Conservation (phyloP, 169 alveolate genomes). For the Eimeria praecox region DNA sequence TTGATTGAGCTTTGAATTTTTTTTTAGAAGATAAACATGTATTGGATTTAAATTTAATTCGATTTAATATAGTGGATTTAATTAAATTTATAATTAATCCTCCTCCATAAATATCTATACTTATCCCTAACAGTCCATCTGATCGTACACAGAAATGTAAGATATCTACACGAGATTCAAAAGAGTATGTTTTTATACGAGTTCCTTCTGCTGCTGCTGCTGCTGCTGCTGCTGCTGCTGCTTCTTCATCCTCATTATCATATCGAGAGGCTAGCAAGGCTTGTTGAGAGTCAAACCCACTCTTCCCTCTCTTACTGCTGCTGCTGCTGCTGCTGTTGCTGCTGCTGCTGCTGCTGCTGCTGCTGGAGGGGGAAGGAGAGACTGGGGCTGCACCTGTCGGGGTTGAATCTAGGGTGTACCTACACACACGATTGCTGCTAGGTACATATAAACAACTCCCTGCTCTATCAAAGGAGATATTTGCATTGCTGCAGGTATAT, state of each 20-base stretch:
- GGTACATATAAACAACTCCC: conserved; percentile 62
- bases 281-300: background rate
- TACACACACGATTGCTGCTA: conserved; percentile 72
- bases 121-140: conserved; percentile 55
- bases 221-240: background rate
- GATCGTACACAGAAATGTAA: conserved; percentile 52
- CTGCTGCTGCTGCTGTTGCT: no score
- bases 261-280: no score
- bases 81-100: conserved; percentile 61
- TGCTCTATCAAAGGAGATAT: conserved; percentile 70
- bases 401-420: conserved; percentile 47
- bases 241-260: no score
- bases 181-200: conserved; percentile 21
- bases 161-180: conserved; percentile 63
- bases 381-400: conserved; percentile 54
- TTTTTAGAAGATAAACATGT: conserved; percentile 46
- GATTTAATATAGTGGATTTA: conserved; percentile 58
- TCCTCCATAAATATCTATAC: conserved; percentile 72
- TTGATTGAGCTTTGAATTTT: conserved; percentile 24
- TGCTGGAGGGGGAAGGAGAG: background rate
- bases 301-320: background rate
- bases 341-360: no score
- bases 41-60: conserved; percentile 54
- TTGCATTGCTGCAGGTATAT: conserved; percentile 78
- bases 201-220: conserved; percentile 45